Evolutionary conservation across 2,329 filamentous ascomycete species (phyloP).

Genomic region (Alternaria arbusti): DNA sequence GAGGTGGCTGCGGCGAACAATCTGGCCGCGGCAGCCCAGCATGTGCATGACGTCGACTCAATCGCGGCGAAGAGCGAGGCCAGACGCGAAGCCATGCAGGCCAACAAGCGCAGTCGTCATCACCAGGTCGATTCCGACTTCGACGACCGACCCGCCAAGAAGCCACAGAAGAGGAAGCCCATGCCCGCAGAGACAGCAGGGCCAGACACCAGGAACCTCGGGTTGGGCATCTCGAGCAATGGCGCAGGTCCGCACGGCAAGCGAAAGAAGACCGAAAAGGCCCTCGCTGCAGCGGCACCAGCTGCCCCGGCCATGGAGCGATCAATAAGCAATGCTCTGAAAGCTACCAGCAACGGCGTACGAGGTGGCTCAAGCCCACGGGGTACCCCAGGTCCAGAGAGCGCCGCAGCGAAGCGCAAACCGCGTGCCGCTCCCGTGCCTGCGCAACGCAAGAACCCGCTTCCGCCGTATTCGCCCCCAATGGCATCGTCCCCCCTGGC

Average conservation of each 20-base stretch:
- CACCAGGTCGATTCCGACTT: conserved; percentile 79
- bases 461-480: conserved; percentile 69
- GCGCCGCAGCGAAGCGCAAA: conserved; percentile 66
- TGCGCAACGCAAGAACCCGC: conserved; percentile 73
- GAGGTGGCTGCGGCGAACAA: conserved; percentile 79
- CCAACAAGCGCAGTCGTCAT: conserved; percentile 72
- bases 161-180: conserved; percentile 65
- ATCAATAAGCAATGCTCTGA: conserved; percentile 64
- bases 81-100: conserved; percentile 79
- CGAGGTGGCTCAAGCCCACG: conserved; percentile 64
- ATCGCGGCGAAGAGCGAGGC: conserved; percentile 81
- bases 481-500: conserved; percentile 78
- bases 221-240: conserved; percentile 68
- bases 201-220: conserved; percentile 55
- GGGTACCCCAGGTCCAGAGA: conserved; percentile 68
- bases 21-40: conserved; percentile 71
- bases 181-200: conserved; percentile 58
- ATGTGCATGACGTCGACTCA: conserved; percentile 80
- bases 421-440: conserved; percentile 70
- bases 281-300: conserved; percentile 40
- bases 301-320: conserved; percentile 65
- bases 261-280: conserved; percentile 80
- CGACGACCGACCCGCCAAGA: conserved; percentile 73
- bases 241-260: conserved; percentile 67
- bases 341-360: conserved; percentile 55